Evolutionary conservation across 805 yeast species (phyloP).

Genomic region (Schwanniomyces yamadae): DNA sequence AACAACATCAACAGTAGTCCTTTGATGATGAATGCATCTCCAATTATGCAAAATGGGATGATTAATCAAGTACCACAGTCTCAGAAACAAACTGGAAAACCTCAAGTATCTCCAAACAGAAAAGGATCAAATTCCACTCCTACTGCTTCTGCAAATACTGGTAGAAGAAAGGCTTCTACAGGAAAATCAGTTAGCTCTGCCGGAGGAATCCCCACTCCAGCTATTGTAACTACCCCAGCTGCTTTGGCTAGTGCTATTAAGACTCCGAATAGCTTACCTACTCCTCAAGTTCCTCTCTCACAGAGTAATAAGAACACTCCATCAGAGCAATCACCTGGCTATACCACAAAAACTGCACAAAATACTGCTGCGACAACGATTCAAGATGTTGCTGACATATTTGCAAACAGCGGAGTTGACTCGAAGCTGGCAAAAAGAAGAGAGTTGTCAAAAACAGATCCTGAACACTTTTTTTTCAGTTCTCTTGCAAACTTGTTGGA

Average conservation of each 20-base stretch:
- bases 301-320: conserved; percentile 45
- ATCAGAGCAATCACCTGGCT: conserved; percentile 35
- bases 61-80: conserved; percentile 11
- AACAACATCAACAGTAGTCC: conserved; percentile 23
- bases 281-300: conserved; percentile 37
- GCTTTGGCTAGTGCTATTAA: conserved; percentile 38
- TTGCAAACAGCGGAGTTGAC: conserved; percentile 32
- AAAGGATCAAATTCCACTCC: conserved; percentile 7
- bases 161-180: conserved; percentile 20
- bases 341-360: conserved; percentile 11
- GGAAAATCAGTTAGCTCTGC: conserved; percentile 22
- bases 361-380: conserved; percentile 5
- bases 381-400: conserved; percentile 22
- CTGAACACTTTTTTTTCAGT: conserved; percentile 49
- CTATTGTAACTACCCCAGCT: conserved; percentile 35
- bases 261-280: conserved; percentile 44
- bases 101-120: conserved; percentile 10
- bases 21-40: conserved; percentile 20
- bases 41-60: conserved; percentile 10
- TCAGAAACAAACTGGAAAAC: conserved; percentile 8
- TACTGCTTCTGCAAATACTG: conserved; percentile 12
- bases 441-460: conserved; percentile 45
- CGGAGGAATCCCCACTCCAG: conserved; percentile 35
- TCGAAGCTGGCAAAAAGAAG: conserved; percentile 44
- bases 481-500: conserved; percentile 52